A percentile compares a stretch with the other conserved stretches of the same genome.
Evolutionary conservation across 257 asterid species (phyloP).

Genomic region (Nicotiana sylvestris): DNA sequence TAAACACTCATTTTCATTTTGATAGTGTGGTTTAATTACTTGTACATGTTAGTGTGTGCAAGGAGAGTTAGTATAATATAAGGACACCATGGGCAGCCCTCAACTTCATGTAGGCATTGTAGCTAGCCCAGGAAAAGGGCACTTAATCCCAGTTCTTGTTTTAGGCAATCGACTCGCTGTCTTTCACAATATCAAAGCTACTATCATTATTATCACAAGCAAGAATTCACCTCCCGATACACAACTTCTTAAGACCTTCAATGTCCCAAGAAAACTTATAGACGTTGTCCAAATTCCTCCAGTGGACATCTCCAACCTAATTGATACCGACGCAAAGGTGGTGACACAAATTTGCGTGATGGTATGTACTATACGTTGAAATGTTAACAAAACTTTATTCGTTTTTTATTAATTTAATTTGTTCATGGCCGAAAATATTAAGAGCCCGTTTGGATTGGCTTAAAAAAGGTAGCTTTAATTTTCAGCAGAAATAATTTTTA

Average conservation of each 20-base stretch:
- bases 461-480: no score
- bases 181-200: neutral
- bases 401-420: no score
- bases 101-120: neutral
- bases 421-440: no score
- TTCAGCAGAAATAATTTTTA: no score
- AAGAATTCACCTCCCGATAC: neutral
- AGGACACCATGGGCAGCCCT: neutral
- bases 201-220: neutral
- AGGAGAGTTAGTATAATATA: no score
- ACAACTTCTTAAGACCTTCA: neutral
- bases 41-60: no score
- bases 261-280: neutral
- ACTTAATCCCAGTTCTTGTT: neutral
- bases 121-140: neutral
- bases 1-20: no score
- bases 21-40: no score
- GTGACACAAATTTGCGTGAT: neutral
- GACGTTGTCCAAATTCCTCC: neutral
- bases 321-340: neutral
- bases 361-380: neutral
- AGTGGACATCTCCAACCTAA: neutral
- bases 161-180: neutral
- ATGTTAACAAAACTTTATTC: no score
- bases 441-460: no score